Evolutionary conservation across 1,284 basidiomycete species (phyloP).

Genomic region (Chondrostereum purpureum): DNA sequence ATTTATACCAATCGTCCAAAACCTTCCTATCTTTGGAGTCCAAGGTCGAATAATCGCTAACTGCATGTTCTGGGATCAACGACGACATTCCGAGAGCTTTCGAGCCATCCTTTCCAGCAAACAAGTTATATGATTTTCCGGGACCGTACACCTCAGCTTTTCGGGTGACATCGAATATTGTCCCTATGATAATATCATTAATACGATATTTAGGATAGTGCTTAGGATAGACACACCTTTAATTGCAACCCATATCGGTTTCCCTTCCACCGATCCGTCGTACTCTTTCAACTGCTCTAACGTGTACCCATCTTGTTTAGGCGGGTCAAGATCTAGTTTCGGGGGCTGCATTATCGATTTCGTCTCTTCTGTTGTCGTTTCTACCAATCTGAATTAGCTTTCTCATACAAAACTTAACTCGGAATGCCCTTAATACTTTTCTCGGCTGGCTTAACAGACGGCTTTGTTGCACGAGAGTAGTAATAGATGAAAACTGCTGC

Average conservation of each 20-base stretch:
- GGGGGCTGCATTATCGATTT: constrained; percentile 69
- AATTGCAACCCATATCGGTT: constrained; percentile 83
- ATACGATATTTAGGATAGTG: neutral
- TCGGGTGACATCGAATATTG: constrained; percentile 78
- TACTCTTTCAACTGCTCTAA: constrained; percentile 60
- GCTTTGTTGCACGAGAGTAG: no score
- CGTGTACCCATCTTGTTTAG: constrained; percentile 75
- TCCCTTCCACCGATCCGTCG: constrained; percentile 57
- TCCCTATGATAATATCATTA: constrained; percentile 41
- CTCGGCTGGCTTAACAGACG: no score
- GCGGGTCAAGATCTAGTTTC: constrained; percentile 56
- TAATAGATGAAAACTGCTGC: no score
- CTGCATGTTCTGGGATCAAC: constrained; percentile 82
- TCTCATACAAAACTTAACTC: no score
- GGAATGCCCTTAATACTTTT: no score
- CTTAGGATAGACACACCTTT: constrained; percentile 53
- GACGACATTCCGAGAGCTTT: constrained; percentile 81
- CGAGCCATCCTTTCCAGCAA: constrained; percentile 89
- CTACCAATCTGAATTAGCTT: no score
- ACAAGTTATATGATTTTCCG: constrained; percentile 64
- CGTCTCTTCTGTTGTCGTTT: constrained; percentile 27
- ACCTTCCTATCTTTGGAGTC: constrained; percentile 76
- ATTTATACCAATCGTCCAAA: constrained; percentile 85
- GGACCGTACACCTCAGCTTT: constrained; percentile 80
- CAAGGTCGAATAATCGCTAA: constrained; percentile 81